Evolutionary conservation across 331 rosid genomes (phyloP).

Genomic region (Prunus yedoensis): DNA sequence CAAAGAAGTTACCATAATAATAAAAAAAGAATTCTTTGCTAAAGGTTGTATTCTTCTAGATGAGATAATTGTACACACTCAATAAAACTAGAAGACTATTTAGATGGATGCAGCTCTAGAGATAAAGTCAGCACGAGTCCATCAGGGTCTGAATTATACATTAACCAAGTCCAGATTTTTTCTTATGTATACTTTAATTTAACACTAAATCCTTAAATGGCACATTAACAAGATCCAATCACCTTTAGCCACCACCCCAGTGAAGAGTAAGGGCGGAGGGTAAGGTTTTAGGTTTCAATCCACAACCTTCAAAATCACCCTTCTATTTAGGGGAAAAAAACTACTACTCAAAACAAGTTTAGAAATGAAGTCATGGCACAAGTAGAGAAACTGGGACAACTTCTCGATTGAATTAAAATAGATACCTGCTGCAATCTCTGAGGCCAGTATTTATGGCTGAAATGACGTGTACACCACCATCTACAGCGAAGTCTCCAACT

Average conservation of each 20-base stretch:
- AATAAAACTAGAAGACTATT: neutral
- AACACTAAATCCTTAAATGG: neutral
- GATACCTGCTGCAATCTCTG: slow-evolving; percentile 61
- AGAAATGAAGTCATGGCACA: neutral
- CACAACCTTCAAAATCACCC: neutral
- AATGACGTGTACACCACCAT: slow-evolving; percentile 79
- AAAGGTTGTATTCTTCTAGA: neutral
- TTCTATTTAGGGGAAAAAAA: neutral
- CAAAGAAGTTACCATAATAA: no score
- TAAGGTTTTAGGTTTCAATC: no score
- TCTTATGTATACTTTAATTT: neutral
- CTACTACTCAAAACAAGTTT: neutral
- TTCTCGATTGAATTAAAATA: neutral
- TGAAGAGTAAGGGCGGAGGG: no score
- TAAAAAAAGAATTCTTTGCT: neutral
- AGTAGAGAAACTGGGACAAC: neutral
- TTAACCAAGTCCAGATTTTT: neutral
- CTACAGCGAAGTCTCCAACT: slow-evolving; percentile 72
- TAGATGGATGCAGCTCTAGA: neutral
- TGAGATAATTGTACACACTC: neutral
- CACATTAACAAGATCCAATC: no score
- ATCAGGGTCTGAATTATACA: neutral
- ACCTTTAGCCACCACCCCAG: no score
- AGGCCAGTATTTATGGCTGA: slow-evolving; percentile 39
- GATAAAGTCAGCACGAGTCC: neutral